phyloP scores from a whole-genome alignment of 1,284 basidiomycete genomes.

The Psilocybe mexicana region DNA sequence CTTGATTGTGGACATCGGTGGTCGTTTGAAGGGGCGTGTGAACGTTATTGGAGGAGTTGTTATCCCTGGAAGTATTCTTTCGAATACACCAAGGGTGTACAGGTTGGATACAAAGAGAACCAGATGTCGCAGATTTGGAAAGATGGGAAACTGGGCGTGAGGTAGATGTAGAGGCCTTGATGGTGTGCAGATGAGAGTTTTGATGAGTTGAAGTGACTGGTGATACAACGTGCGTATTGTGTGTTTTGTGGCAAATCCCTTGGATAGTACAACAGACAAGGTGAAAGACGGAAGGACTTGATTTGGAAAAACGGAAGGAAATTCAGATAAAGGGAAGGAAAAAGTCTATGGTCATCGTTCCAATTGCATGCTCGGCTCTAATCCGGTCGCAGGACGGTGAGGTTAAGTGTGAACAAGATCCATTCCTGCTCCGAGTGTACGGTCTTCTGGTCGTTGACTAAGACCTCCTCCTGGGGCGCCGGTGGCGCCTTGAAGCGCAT shows the following conservation, averaged over 20 bases:
- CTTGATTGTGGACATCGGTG: conserved; percentile 7
- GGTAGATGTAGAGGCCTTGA: neutral
- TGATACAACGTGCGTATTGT: conserved; percentile 35
- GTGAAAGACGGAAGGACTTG: conserved; percentile 12
- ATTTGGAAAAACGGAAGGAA: conserved; percentile 12
- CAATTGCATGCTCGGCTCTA: conserved; percentile 9
- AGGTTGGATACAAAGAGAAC: neutral
- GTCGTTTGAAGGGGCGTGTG: conserved; percentile 3
- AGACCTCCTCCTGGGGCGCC: conserved; percentile 17
- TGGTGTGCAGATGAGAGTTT: conserved; percentile 10
- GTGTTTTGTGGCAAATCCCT: conserved; percentile 27
- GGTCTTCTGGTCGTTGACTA: conserved; percentile 29
- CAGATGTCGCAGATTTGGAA: neutral
- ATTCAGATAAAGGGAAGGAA: conserved; percentile 2
- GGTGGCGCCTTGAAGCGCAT: conserved; percentile 21
- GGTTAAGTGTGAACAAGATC: conserved; percentile 47
- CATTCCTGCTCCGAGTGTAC: conserved; percentile 47
- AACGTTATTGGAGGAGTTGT: neutral
- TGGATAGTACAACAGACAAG: conserved; percentile 37
- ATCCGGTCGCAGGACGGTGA: neutral
- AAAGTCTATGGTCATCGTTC: conserved; percentile 29
- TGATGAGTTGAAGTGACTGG: conserved; percentile 31
- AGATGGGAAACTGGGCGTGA: conserved; percentile 1
- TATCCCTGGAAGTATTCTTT: conserved; percentile 4
- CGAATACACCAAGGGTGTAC: conserved; percentile 4